Evolutionary conservation across 164 flowering plant genomes (phyloP), one percentile per base, ranked within the genome.

Genomic region (Umbellularia californica): DNA sequence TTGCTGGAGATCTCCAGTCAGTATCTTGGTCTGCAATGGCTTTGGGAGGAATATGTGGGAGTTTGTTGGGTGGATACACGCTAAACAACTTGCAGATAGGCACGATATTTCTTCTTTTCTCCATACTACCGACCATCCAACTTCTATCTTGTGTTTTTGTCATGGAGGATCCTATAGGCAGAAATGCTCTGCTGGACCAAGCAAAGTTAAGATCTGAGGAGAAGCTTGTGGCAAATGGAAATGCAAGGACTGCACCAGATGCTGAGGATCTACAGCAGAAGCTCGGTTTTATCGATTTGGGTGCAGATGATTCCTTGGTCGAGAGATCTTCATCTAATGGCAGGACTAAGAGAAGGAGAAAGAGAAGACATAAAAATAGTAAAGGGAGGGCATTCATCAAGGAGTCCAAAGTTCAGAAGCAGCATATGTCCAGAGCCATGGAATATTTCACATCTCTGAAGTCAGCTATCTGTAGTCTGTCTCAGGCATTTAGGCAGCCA

Each of bases 1-100:
- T 91, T 87, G 89, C 98, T 76, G 98, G 98, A 71, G 98, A 94
- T 71, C 92, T 94, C 20, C 98, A 94, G 81, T 88, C 96, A 68
- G 50, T 90, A 51, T 92, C 98, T 65, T 92, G 98, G 98, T 83
- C 89, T 19, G 76, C 97, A 63, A 94, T 94, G 98, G 95, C 98
- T 65, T 80, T 89, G 67, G 98, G 98, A 72, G 98, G 98, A 81
- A 87, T 94, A 72, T 88, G 81, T 75, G 98, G 98, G 68, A 92
- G 97, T 77, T 83, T 92, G 76, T 78, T 91, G 19, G 98, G 98
- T 67, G 98, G 98, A 82, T 88, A 87, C 81, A 90, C 97, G 30
- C 80, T 92, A 72, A 75, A 68, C 75, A 89, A 82, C 78, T 74
- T 94, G 71, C 80, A 79, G 72, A 91, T 87, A 77, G 84, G 86